Evolutionary conservation across 2,329 filamentous ascomycete species (phyloP).

Genomic region (Metarhizium album): DNA sequence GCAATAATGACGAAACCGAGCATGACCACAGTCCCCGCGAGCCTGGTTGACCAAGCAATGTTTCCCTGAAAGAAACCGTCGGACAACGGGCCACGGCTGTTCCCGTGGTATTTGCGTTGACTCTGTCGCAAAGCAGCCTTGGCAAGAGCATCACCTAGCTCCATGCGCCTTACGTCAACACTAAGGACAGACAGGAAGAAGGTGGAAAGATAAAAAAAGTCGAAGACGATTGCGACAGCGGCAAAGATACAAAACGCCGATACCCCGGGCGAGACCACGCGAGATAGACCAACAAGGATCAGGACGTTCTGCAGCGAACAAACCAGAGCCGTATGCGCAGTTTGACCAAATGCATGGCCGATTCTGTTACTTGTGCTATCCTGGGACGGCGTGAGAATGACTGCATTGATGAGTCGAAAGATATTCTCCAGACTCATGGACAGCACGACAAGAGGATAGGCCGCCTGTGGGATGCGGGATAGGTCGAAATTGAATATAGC

Average conservation of each 20-base stretch:
- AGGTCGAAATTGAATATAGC: conserved; percentile 66
- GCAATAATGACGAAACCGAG: conserved; percentile 61
- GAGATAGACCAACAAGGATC: conserved; percentile 55
- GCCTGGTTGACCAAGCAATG: conserved; percentile 57
- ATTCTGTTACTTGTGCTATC: conserved; percentile 59
- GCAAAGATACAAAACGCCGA: conserved; percentile 68
- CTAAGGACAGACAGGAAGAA: conserved; percentile 73
- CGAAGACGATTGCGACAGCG: conserved; percentile 62
- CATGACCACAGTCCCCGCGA: conserved; percentile 65
- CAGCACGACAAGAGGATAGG: conserved; percentile 67
- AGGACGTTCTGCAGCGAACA: conserved; percentile 59
- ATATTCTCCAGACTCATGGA: conserved; percentile 71
- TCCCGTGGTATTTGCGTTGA: conserved; percentile 15
- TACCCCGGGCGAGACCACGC: conserved; percentile 57
- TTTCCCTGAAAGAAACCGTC: conserved; percentile 53
- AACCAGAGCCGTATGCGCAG: conserved; percentile 57
- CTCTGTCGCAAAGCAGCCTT: conserved; percentile 38
- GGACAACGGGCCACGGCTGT: conserved; percentile 34
- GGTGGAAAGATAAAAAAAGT: conserved; percentile 68
- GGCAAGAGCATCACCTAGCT: conserved; percentile 61
- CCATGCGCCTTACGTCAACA: conserved; percentile 65
- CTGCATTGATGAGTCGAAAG: conserved; percentile 66
- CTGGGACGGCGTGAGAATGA: conserved; percentile 60
- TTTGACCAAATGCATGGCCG: conserved; percentile 62
- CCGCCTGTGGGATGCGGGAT: conserved; percentile 61